phyloP scores from a whole-genome alignment of 2,329 filamentous ascomycete species.

The Chaetomium globosum region DNA sequence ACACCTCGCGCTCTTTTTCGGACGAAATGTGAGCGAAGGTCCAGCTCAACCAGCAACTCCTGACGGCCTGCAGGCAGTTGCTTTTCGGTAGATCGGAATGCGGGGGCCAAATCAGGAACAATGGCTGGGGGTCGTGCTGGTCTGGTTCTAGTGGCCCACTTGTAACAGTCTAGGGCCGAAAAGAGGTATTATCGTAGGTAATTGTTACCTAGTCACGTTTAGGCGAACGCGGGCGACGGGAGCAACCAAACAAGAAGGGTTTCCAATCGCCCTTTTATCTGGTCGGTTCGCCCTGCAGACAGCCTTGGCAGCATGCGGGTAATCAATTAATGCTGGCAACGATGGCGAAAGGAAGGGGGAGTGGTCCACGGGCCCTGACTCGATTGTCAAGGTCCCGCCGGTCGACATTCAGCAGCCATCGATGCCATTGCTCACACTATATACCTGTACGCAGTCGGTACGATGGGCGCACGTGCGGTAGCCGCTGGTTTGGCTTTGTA shows the following conservation, averaged over 20 bases:
- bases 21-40: background rate
- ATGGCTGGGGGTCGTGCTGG: background rate
- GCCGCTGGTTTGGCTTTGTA: background rate
- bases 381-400: background rate
- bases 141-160: constrained; percentile 8
- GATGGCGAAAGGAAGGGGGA: background rate
- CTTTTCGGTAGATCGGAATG: constrained; percentile 9
- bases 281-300: background rate
- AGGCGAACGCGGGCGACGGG: constrained; percentile 8
- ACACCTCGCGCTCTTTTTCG: background rate
- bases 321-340: background rate
- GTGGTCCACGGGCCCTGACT: background rate
- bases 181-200: constrained; percentile 19
- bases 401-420: background rate
- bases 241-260: background rate
- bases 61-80: background rate
- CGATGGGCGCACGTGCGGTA: background rate
- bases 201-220: constrained; percentile 3
- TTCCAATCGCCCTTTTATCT: background rate
- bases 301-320: background rate
- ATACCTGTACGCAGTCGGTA: background rate
- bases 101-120: constrained; percentile 11
- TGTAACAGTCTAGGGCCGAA: constrained; percentile 7
- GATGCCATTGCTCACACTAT: background rate
- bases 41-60: background rate